These are phyloP conservation scores for Ephemerocybe angulata DNA, from an alignment of 768 basidiomycete species.

Conservation along the genomic window DNA sequence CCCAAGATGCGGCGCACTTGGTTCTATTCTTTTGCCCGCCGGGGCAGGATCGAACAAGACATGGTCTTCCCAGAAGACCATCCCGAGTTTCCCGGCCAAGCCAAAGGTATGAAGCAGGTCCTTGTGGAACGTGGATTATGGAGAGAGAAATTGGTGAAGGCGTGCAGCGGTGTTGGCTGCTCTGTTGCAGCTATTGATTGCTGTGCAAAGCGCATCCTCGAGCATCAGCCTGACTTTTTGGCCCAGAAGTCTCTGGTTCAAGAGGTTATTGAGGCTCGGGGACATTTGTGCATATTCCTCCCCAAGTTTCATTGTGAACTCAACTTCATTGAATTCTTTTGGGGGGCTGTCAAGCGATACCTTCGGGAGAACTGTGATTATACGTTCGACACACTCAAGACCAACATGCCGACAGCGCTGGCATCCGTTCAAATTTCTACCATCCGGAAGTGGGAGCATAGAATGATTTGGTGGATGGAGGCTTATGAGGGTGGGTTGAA, in stretches of 20 bases:
- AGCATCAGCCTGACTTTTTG: conserved; percentile 18
- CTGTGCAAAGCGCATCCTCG: conserved; percentile 24
- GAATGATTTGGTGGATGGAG: too few relatives aligned
- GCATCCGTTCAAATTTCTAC: too few relatives aligned
- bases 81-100: conserved; percentile 26
- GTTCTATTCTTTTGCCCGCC: too few relatives aligned
- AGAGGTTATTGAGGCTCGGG: conserved; percentile 11
- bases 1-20: too few relatives aligned
- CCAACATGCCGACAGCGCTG: too few relatives aligned
- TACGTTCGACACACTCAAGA: background rate
- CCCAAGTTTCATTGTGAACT: conserved; percentile 35
- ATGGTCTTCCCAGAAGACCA: conserved; percentile 32
- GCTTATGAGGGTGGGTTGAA: too few relatives aligned
- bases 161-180: conserved; percentile 32
- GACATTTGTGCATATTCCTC: conserved; percentile 23
- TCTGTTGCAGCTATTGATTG: conserved; percentile 24
- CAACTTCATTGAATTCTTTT: conserved; percentile 42
- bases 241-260: conserved; percentile 18
- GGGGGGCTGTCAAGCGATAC: conserved; percentile 35
- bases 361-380: background rate
- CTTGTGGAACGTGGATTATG: conserved; percentile 23
- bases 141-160: conserved; percentile 19
- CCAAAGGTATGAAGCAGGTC: conserved; percentile 36
- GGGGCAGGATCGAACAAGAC: conserved; percentile 17
- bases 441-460: too few relatives aligned